A percentile compares a stretch with the other conserved stretches of the same genome.
These are phyloP conservation scores for Cryptosporidium baileyi DNA, from an alignment of 169 alveolate species.

Conservation along the genomic window DNA sequence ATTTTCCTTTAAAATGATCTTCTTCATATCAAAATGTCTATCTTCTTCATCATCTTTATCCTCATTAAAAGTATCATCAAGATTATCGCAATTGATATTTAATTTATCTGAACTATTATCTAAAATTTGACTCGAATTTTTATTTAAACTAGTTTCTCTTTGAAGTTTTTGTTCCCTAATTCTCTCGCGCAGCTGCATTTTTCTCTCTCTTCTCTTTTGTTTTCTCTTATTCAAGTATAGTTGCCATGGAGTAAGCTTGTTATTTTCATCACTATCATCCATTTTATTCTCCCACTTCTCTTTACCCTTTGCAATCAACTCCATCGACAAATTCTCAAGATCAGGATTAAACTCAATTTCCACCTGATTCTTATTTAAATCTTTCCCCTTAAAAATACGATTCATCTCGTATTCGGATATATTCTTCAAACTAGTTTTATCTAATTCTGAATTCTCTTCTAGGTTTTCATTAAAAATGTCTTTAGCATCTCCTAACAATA, in stretches of 20 bases:
- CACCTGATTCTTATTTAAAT: not conserved
- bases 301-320: constrained; percentile 45
- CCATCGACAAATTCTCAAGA: constrained; percentile 53
- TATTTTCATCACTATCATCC: not conserved
- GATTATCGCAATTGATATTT: not conserved
- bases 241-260: constrained; percentile 68
- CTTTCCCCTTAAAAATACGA: not conserved
- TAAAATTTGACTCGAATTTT: not conserved
- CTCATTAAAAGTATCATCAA: not conserved
- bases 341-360: constrained; percentile 54
- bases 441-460: not conserved
- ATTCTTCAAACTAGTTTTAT: not conserved
- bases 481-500: constrained; percentile 38
- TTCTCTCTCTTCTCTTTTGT: constrained; percentile 65
- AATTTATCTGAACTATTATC: not conserved
- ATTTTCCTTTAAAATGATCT: not conserved
- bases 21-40: constrained; percentile 67
- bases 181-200: constrained; percentile 37
- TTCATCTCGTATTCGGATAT: constrained; percentile 14
- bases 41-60: constrained; percentile 35
- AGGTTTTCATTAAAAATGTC: constrained; percentile 18
- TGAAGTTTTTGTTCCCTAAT: constrained; percentile 61
- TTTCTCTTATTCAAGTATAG: constrained; percentile 63
- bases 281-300: constrained; percentile 52
- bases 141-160: constrained; percentile 18